Base-by-base conservation (phyloP, 1,284 basidiomycete species). In the Sporisorium iseilematis-ciliati region DNA sequence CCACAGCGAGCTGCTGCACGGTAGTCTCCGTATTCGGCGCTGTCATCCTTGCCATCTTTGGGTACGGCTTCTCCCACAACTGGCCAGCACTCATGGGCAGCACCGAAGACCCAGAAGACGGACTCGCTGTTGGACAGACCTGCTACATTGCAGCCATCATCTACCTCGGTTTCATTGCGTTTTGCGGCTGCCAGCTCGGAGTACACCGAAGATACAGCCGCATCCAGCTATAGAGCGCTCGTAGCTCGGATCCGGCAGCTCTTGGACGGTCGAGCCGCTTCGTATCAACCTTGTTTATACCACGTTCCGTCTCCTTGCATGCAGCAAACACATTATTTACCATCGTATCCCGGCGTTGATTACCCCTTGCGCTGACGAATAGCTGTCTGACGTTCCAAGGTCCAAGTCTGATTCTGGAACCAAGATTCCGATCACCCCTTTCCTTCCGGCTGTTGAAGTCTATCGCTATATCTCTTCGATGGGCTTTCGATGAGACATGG, bases 11-110 rank as follows among this genome's bases (percentile, higher is more conserved):
- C 53, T 88, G 88, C 85, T 89, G 88, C 76, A 87, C 88, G 41
- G 84, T 89, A 54, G 84, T 89, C 52, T 87, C 87, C 11, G 65
- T 87, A 48, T 88, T 89, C 51, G 88, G 88, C n/a, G 86, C 88
- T 25, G 77, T 88, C 69, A 88, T 88, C 71, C 86, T 89, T 33
- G 70, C 86, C 46, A 86, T 83, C 54, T 79, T 84, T 29, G 78
- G 79, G 12, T 82, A 76, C 40, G 83, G 77, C 12, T 81, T 79
- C 57, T 52, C 54, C 45, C 76, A 81, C 63, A 70, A 85, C 76
- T 85, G 83, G 83, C 87, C 88, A 72, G 87, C 87, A 1, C 82
- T 89, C 41, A 88, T 88, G 76, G 88, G 87, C 43, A 86, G 86
- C 7, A 86, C 80, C 1, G 78, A 86, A 14, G 87, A 88, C 72